A percentile compares a stretch with the other conserved stretches of the same genome.
Evolutionary conservation across 2,329 filamentous ascomycete species (phyloP).

Genomic region (Neobulgaria alba): DNA sequence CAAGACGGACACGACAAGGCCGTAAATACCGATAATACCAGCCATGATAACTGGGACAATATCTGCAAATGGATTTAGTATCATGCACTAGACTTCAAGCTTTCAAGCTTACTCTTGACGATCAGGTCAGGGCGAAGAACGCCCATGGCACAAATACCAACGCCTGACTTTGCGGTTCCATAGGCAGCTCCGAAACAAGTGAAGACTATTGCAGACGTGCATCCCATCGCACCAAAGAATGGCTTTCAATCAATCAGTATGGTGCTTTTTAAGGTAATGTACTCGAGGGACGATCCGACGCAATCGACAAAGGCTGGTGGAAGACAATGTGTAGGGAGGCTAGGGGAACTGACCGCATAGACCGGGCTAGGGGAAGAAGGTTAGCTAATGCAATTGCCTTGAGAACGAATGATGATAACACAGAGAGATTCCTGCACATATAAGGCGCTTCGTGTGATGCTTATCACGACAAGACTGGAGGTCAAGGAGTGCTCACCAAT

Average conservation of each 20-base stretch:
- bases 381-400: too few relatives aligned
- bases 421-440: too few relatives aligned
- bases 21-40: conserved; percentile 99
- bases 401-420: too few relatives aligned
- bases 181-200: conserved; percentile 95
- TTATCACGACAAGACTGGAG: too few relatives aligned
- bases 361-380: conserved; percentile 61
- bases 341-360: conserved; percentile 79
- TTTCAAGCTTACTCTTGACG: conserved; percentile 78
- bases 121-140: conserved; percentile 95
- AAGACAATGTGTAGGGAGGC: conserved; percentile 16
- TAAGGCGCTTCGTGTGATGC: background rate
- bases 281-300: conserved; percentile 6
- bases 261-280: conserved; percentile 16
- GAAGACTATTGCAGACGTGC: conserved; percentile 90
- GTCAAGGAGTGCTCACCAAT: conserved; percentile 55
- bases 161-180: conserved; percentile 97
- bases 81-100: background rate
- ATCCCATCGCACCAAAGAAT: conserved; percentile 97
- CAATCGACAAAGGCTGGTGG: conserved; percentile 9
- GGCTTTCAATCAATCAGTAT: conserved; percentile 40
- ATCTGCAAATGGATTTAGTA: conserved; percentile 46
- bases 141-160: conserved; percentile 97
- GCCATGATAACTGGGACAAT: conserved; percentile 99
- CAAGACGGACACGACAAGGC: conserved; percentile 78